Base-by-base conservation (phyloP, 176 grass and related monocot genomes). In the Saccharum spontaneum region DNA sequence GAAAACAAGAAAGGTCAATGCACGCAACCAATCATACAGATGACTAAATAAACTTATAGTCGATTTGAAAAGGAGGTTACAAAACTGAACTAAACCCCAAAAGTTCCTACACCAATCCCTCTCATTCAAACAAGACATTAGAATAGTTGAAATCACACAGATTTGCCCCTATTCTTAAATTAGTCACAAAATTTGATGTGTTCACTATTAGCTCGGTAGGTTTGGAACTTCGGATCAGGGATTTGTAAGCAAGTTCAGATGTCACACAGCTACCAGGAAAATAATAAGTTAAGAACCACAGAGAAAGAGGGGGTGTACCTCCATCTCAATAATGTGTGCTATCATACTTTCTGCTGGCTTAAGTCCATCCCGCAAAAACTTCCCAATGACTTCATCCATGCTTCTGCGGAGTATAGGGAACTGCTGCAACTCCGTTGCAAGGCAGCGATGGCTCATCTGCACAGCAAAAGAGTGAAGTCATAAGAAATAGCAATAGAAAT, bases 291-390 rank as follows among this genome's bases (percentile, higher is more conserved):
- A 73, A 37, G 48, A 80, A 61, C 22, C 20, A 86, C 20, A 81
- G 0, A 62, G 67, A 16, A 73, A 65, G 66, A 79, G 16, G 57
- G 68, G 55, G 22, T 31, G 63, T 91, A 96, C 97, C 97, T 99
- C 97, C 97, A 99, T 96, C 80, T 99, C 88, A 67, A 96, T 94
- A 64, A 99, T 90, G 64, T 99, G 97, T 52, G 81, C 88, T 84
- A 99, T 96, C 97, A 99, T 99, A 87, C 80, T 87, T 85, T 99
- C 93, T 83, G 97, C 93, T 69, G 97, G 97, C 79, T 94, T 91
- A 85, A 99, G 97, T 18, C 94, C 93, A 63, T 96, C 97, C 18
- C 91, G 88, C 61, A 99, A 84, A 82, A 99, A 99, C 57, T 89
- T 94, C 69, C 93, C 89, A 78, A 92, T 92, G 81, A 96, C 97